These are phyloP conservation scores for Filobasidium wieringae DNA, from an alignment of 768 basidiomycete genomes.

Conservation along the genomic window DNA sequence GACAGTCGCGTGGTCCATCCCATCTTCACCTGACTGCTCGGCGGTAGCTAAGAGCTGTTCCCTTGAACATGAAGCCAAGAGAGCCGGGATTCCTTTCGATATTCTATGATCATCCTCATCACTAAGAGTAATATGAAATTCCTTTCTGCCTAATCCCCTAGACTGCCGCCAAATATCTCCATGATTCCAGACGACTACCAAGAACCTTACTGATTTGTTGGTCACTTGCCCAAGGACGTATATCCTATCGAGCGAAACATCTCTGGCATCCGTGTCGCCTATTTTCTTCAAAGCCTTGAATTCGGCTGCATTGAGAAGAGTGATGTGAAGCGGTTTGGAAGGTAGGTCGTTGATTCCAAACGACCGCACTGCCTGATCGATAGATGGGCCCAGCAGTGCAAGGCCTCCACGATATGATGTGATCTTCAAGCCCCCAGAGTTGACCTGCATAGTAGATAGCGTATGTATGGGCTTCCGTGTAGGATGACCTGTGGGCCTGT, in stretches of 20 bases:
- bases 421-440: background rate
- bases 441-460: background rate
- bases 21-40: background rate
- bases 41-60: background rate
- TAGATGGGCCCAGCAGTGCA: background rate
- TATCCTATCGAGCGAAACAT: background rate
- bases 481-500: no score
- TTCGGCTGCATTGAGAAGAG: background rate
- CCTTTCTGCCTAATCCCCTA: conserved; percentile 1
- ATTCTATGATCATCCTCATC: background rate
- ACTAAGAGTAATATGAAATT: conserved; percentile 8
- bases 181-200: conserved; percentile 12
- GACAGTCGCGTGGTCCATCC: conserved; percentile 5
- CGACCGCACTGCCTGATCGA: background rate
- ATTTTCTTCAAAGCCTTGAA: background rate
- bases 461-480: no score
- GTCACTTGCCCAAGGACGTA: background rate
- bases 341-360: background rate
- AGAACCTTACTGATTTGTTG: background rate
- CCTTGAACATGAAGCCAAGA: background rate
- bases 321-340: background rate
- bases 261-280: background rate
- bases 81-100: background rate
- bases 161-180: background rate
- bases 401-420: background rate